Percentiles rank a stretch among this genome's conserved stretches.
These are phyloP conservation scores for Umbilicus rupestris DNA, from an alignment of 164 flowering plant genomes.

Conservation along the genomic window DNA sequence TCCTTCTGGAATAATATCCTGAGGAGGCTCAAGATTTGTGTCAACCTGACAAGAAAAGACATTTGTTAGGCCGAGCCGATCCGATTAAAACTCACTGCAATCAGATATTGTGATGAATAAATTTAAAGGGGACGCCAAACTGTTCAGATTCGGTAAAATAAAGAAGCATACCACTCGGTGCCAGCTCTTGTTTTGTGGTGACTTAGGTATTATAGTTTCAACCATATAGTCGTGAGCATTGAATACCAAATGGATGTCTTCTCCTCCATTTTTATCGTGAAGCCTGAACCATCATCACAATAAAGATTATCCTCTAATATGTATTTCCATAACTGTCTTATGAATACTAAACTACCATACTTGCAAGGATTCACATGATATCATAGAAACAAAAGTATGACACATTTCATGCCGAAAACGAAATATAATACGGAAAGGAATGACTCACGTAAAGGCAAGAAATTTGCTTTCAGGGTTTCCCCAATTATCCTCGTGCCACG, in stretches of 20 bases:
- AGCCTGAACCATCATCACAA: slow-evolving; percentile 40
- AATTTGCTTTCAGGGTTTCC: slow-evolving; percentile 79
- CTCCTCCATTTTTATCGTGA: slow-evolving; percentile 52
- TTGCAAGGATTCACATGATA: neutral
- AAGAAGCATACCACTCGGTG: slow-evolving; percentile 65
- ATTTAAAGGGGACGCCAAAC: neutral
- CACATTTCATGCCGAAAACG: neutral
- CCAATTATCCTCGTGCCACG: slow-evolving; percentile 99
- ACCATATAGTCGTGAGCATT: slow-evolving; percentile 78
- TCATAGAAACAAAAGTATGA: neutral
- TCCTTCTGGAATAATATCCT: slow-evolving; percentile 60
- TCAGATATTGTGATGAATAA: neutral
- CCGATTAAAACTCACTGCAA: no score
- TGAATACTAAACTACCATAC: neutral
- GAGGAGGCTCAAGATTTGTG: slow-evolving; percentile 71
- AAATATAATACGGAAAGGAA: neutral
- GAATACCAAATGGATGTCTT: slow-evolving; percentile 74
- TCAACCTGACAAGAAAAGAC: slow-evolving; percentile 48
- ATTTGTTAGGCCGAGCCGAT: neutral
- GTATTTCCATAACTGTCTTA: neutral
- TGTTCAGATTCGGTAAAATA: neutral
- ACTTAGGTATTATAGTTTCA: slow-evolving; percentile 50
- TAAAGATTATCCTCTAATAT: neutral
- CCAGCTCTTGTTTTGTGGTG: slow-evolving; percentile 59
- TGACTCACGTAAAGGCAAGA: slow-evolving; percentile 88